Evolutionary conservation across 1,139 yeast genomes (phyloP), one percentile per base, ranked within the genome.

Genomic region (Pichia sp.): DNA sequence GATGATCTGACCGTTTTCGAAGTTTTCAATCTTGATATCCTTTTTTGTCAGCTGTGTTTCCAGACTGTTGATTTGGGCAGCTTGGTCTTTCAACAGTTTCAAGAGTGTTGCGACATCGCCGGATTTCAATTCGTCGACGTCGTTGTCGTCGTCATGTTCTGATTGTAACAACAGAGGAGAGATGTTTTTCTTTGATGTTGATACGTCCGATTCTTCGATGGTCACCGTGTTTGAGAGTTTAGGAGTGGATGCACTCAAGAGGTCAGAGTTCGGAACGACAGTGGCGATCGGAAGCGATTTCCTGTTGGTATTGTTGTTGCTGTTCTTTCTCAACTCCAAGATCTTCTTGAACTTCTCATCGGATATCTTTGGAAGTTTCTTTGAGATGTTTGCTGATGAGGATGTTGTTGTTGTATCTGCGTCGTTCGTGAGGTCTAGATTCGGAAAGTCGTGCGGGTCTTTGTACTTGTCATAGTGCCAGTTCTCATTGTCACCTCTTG

Each of bases 381-480:
- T 41, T 7, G 50, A 47, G 20, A 44, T 21, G 24, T 44, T 39
- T n/a, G 38, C 44, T 10, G 45, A 40, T n/a, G 48, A 40, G 3
- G 30, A 27, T 17, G 22, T 37, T 11, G 37, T 33, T 11, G 9
- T 17, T 18, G 31, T n/a, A 19, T 32, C 32, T 15, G 36, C 46
- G 12, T 42, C 48, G 5, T 47, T 43, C 9, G 48, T 35, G 3
- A 46, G n/a, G 19, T 43, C 44, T 18, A 47, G 21, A 32, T 28
- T 33, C 3, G 52, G 52, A 21, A 49, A 49, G 15, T 47, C 49
- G 27, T 44, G 40, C 2, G 50, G 45, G 21, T 44, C 50, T 18
- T 19, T 39, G 27, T 44, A 49, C 17, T 49, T 49, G 19, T 46
- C 52, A 47, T 45, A 46, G 17, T 43, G 48, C 40, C 44, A 49